phyloP scores from a whole-genome alignment of 2,329 filamentous ascomycete genomes.

The Paracoccidioides brasiliensis region DNA sequence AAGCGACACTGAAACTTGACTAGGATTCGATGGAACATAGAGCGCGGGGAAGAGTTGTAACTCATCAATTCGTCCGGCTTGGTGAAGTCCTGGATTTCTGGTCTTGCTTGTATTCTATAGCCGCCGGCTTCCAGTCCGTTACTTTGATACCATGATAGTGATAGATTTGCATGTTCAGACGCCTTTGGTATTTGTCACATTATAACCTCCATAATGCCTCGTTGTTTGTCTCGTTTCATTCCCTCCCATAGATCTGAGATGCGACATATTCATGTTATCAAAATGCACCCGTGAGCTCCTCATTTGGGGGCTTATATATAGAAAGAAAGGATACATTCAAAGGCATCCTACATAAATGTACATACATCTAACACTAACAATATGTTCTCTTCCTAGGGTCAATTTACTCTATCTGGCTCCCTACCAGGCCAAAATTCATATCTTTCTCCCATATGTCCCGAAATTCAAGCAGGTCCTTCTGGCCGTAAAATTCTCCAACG shows the following conservation, averaged over 20 bases:
- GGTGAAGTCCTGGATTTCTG: not conserved
- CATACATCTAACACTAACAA: too few species aligned
- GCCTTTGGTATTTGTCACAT: not conserved
- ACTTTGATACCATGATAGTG: not conserved
- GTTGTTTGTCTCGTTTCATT: not conserved
- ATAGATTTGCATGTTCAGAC: not conserved
- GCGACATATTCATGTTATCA: too few species aligned
- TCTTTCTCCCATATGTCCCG: slow-evolving; percentile 42
- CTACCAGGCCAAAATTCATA: not conserved
- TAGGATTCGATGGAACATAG: too few species aligned
- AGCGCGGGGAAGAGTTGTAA: too few species aligned
- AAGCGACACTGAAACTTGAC: too few species aligned
- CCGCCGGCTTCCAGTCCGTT: not conserved
- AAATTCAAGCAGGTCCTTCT: slow-evolving; percentile 69
- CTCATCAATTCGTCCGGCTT: not conserved
- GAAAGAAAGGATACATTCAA: too few species aligned
- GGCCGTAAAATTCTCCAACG: slow-evolving; percentile 77
- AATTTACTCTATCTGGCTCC: not conserved
- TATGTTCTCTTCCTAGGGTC: not conserved
- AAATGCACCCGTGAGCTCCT: too few species aligned
- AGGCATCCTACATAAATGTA: too few species aligned
- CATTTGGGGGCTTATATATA: too few species aligned
- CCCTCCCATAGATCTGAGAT: too few species aligned
- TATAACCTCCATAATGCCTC: not conserved
- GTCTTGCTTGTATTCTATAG: not conserved